Evolutionary conservation across 352 stramenopile species (phyloP).

Genomic region (Plasmopara viticola): DNA sequence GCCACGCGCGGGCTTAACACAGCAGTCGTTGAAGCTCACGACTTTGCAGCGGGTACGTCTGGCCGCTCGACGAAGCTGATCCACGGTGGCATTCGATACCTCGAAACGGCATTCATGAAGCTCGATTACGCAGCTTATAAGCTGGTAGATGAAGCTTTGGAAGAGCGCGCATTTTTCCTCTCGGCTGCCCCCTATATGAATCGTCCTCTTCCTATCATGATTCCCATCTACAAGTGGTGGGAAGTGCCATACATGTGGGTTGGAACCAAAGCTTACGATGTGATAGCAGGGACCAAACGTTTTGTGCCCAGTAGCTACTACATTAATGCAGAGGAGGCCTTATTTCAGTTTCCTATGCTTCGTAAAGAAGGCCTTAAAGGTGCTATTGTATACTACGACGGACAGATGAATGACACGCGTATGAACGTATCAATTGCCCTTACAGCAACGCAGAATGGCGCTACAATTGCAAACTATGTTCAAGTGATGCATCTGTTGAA

Average conservation of each 20-base stretch:
- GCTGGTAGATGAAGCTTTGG: slow-evolving; percentile 90
- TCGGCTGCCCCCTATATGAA: slow-evolving; percentile 93
- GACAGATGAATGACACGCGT: slow-evolving; percentile 93
- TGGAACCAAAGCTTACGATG: slow-evolving; percentile 90
- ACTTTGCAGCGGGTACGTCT: slow-evolving; percentile 91
- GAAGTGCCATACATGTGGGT: slow-evolving; percentile 93
- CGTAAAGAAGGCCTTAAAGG: slow-evolving; percentile 89
- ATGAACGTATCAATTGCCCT: slow-evolving; percentile 93
- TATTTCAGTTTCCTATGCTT: slow-evolving; percentile 94
- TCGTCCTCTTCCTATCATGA: slow-evolving; percentile 92
- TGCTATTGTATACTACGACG: slow-evolving; percentile 88
- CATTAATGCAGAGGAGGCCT: slow-evolving; percentile 87
- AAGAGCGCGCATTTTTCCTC: slow-evolving; percentile 91
- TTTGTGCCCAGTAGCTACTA: slow-evolving; percentile 87
- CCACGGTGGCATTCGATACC: slow-evolving; percentile 92
- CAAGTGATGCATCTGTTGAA: slow-evolving; percentile 84
- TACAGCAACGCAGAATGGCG: slow-evolving; percentile 91
- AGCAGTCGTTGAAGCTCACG: slow-evolving; percentile 87
- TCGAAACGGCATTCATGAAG: slow-evolving; percentile 93
- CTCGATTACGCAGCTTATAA: slow-evolving; percentile 86
- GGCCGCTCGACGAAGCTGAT: slow-evolving; percentile 94
- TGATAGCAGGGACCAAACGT: slow-evolving; percentile 85
- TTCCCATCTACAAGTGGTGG: slow-evolving; percentile 94
- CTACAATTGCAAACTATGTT: slow-evolving; percentile 89
- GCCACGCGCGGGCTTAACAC: slow-evolving; percentile 90